A percentile compares a stretch with the other conserved stretches of the same genome.
Evolutionary conservation across 2,329 filamentous ascomycete species (phyloP).

Genomic region (Pyrenochaeta sp.): DNA sequence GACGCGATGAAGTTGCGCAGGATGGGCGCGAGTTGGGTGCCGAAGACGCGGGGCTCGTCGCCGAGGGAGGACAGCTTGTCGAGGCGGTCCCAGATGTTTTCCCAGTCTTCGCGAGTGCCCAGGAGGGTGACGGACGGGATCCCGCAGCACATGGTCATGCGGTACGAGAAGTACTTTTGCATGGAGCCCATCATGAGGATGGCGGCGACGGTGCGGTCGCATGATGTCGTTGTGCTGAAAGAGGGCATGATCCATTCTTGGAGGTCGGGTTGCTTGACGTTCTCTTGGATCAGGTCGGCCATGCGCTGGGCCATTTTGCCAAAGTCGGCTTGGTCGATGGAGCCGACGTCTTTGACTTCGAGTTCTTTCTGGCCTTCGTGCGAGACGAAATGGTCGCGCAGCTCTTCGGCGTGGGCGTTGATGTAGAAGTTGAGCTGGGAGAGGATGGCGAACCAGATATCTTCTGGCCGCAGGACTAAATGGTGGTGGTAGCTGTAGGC

Average conservation of each 20-base stretch:
- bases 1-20: conserved; percentile 17
- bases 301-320: conserved; percentile 8
- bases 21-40: conserved; percentile 13
- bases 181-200: conserved; percentile 27
- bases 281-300: conserved; percentile 12
- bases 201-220: conserved; percentile 15
- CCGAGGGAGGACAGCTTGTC: conserved; percentile 18
- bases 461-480: conserved; percentile 31
- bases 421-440: conserved; percentile 35
- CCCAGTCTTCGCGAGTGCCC: conserved; percentile 23
- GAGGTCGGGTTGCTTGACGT: conserved; percentile 15
- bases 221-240: conserved; percentile 25
- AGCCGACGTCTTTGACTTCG: conserved; percentile 8
- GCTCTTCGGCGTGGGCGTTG: conserved; percentile 30
- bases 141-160: conserved; percentile 6
- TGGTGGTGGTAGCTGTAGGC: conserved; percentile 30
- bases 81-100: conserved; percentile 19
- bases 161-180: conserved; percentile 25
- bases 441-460: conserved; percentile 36
- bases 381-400: conserved; percentile 37
- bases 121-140: conserved; percentile 29
- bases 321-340: conserved; percentile 8
- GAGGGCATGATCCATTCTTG: conserved; percentile 25
- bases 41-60: conserved; percentile 12
- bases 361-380: conserved; percentile 37